A percentile compares a stretch with the other conserved stretches of the same genome.
phyloP scores from a whole-genome alignment of 768 basidiomycete genomes.

The Kwoniella botswanensis region DNA sequence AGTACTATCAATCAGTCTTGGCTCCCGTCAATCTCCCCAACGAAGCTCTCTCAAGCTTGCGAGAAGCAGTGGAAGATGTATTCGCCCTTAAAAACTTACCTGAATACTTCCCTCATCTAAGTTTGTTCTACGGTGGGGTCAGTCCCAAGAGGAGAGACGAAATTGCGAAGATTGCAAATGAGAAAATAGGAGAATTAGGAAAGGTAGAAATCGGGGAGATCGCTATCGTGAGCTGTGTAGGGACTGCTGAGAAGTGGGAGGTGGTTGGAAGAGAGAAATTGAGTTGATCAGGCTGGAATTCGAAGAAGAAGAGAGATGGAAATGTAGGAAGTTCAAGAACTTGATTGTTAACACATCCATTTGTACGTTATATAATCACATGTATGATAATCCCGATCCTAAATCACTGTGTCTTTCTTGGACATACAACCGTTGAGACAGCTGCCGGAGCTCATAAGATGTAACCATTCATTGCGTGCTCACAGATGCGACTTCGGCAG shows the following conservation, averaged over 20 bases:
- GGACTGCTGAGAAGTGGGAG: constrained; percentile 27
- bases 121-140: constrained; percentile 43
- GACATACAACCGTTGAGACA: too few species aligned
- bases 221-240: constrained; percentile 20
- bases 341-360: neutral
- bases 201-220: constrained; percentile 19
- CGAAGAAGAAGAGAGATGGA: neutral
- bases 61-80: constrained; percentile 22
- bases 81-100: constrained; percentile 17
- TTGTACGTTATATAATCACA: too few species aligned
- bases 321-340: too few species aligned
- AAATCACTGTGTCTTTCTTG: too few species aligned
- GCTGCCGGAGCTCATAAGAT: too few species aligned
- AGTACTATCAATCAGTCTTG: constrained; percentile 45
- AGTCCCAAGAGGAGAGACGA: constrained; percentile 27
- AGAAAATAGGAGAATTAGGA: neutral
- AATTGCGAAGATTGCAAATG: constrained; percentile 21
- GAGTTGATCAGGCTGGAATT: neutral
- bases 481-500: too few species aligned
- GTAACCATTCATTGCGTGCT: too few species aligned
- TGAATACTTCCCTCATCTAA: constrained; percentile 43
- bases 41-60: constrained; percentile 17
- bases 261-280: constrained; percentile 23
- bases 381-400: too few species aligned
- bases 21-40: constrained; percentile 22